Conservation (phyloP, 441 rosid species). For the Breynia disticha region DNA sequence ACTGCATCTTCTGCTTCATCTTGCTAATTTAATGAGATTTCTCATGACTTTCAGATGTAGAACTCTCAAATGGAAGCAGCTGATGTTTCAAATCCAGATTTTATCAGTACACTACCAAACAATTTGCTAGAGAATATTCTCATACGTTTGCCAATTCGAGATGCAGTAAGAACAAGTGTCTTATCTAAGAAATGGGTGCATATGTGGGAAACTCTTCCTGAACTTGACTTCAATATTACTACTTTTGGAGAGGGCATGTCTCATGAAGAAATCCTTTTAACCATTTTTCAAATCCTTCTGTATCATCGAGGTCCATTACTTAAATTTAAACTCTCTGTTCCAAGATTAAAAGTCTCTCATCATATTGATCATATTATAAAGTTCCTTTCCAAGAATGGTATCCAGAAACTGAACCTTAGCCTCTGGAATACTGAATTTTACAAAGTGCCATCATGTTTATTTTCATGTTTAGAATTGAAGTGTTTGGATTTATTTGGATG, state of each 20-base stretch:
- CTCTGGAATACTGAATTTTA: neutral
- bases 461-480: slow-evolving; percentile 1
- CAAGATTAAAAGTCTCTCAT: no score
- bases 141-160: neutral
- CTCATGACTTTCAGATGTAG: no score
- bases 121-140: neutral
- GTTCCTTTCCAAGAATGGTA: neutral
- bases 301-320: neutral
- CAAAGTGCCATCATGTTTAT: neutral
- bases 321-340: no score
- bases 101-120: no score
- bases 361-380: neutral
- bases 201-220: slow-evolving; percentile 5
- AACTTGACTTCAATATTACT: neutral
- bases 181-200: slow-evolving; percentile 4
- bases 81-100: no score
- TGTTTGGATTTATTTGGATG: neutral
- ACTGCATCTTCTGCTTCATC: no score
- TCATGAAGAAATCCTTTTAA: neutral
- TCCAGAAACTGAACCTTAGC: neutral
- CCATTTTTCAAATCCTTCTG: neutral
- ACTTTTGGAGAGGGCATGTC: neutral
- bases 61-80: no score
- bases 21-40: no score
- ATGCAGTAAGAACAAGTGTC: slow-evolving; percentile 6